A percentile compares a stretch with the other conserved stretches of the same genome.
These are phyloP conservation scores for Ichthyophthirius multifiliis DNA, from an alignment of 169 alveolate species.

Conservation along the genomic window DNA sequence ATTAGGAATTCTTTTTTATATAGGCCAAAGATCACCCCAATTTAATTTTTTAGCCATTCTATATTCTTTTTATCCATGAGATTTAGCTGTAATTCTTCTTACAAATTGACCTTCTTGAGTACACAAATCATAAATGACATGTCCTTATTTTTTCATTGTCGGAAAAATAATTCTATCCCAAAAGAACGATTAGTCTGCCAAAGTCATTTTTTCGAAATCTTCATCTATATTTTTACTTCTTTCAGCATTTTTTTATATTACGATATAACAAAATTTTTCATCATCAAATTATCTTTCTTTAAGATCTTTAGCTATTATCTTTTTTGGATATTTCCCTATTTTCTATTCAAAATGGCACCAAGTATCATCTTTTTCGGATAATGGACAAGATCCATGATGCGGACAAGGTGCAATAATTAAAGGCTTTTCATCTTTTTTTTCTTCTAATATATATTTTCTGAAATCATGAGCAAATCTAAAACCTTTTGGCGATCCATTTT, in stretches of 20 bases:
- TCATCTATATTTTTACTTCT: background rate
- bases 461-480: slow-evolving; percentile 54
- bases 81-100: slow-evolving; percentile 57
- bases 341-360: slow-evolving; percentile 71
- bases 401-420: slow-evolving; percentile 68
- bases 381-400: slow-evolving; percentile 59
- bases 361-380: slow-evolving; percentile 52
- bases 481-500: slow-evolving; percentile 75
- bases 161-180: slow-evolving; percentile 60
- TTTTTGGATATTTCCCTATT: slow-evolving; percentile 31
- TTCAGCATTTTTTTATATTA: slow-evolving; percentile 28
- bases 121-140: slow-evolving; percentile 57
- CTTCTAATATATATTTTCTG: slow-evolving; percentile 32
- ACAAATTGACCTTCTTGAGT: slow-evolving; percentile 52
- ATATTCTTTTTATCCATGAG: slow-evolving; percentile 65
- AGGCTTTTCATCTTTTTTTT: slow-evolving; percentile 27
- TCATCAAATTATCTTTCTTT: slow-evolving; percentile 37
- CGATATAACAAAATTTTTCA: slow-evolving; percentile 62
- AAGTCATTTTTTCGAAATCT: background rate
- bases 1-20: slow-evolving; percentile 46
- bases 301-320: slow-evolving; percentile 53
- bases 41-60: slow-evolving; percentile 33
- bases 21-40: slow-evolving; percentile 75
- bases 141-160: slow-evolving; percentile 34
- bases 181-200: slow-evolving; percentile 45